These are phyloP conservation scores for Metschnikowia kofuensis DNA, from an alignment of 805 yeast species.

Conservation along the genomic window DNA sequence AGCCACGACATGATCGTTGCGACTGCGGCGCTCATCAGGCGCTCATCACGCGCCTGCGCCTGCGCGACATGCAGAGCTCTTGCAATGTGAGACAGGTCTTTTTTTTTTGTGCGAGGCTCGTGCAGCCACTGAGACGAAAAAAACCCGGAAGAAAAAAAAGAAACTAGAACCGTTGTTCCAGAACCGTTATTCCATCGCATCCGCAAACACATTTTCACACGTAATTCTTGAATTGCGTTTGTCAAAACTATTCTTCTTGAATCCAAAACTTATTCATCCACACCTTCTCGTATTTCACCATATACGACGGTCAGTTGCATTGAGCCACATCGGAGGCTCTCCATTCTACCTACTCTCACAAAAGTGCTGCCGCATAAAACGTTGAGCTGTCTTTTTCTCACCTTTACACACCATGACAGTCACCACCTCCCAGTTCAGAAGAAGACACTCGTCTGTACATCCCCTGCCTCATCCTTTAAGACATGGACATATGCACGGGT, in stretches of 20 bases:
- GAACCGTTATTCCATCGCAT: neutral
- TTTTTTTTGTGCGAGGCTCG: neutral
- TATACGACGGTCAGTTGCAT: neutral
- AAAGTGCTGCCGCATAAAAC: neutral
- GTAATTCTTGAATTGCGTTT: neutral
- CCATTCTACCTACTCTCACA: neutral
- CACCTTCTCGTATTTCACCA: neutral
- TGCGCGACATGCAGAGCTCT: conserved; percentile 5
- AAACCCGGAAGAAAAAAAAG: neutral
- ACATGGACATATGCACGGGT: conserved; percentile 8
- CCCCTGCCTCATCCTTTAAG: conserved; percentile 17
- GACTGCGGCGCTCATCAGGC: no score
- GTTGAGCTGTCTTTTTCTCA: neutral
- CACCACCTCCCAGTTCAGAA: conserved; percentile 13
- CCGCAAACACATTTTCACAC: neutral
- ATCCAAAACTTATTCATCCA: no score
- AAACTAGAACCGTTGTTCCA: neutral
- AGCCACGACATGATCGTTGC: no score
- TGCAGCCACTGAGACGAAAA: conserved; percentile 1
- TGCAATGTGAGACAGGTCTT: conserved; percentile 1
- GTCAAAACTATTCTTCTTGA: neutral
- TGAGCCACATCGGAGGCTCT: neutral
- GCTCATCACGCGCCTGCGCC: neutral
- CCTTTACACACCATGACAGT: neutral
- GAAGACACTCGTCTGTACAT: conserved; percentile 20